Conservation (phyloP, 306 rosid species). For the Trifolium fragiferum region DNA sequence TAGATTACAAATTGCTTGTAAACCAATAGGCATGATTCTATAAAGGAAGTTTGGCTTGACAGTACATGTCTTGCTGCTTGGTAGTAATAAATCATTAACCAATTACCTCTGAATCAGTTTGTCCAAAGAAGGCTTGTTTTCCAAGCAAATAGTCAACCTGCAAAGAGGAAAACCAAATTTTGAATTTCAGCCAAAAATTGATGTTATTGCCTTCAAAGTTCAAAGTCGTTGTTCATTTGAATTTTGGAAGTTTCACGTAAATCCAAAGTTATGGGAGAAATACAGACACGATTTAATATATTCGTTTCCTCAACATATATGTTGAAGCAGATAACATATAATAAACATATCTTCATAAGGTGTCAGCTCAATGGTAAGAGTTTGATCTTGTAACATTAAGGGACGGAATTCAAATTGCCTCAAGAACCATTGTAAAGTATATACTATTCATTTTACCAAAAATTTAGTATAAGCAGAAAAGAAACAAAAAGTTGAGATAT, state of each 20-base stretch:
- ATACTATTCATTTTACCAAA: not conserved
- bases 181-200: constrained; percentile 32
- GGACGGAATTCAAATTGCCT: not conserved
- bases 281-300: not conserved
- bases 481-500: not conserved
- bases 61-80: not conserved
- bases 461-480: not conserved
- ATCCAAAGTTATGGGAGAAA: not conserved
- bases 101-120: constrained; percentile 87
- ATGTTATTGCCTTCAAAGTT: constrained; percentile 17
- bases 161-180: constrained; percentile 33
- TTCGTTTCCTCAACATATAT: not conserved
- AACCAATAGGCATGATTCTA: not conserved
- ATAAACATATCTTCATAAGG: not conserved
- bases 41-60: not conserved
- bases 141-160: constrained; percentile 93
- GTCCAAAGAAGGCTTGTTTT: constrained; percentile 82
- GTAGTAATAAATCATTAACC: not conserved
- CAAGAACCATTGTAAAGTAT: not conserved
- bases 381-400: not conserved
- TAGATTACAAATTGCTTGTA: not conserved
- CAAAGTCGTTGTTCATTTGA: constrained; percentile 2
- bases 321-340: not conserved
- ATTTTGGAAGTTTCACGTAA: not conserved
- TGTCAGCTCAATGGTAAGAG: not conserved